These are phyloP conservation scores for Magnolia kwangsiensis DNA, from an alignment of 164 flowering plant genomes.

Conservation along the genomic window DNA sequence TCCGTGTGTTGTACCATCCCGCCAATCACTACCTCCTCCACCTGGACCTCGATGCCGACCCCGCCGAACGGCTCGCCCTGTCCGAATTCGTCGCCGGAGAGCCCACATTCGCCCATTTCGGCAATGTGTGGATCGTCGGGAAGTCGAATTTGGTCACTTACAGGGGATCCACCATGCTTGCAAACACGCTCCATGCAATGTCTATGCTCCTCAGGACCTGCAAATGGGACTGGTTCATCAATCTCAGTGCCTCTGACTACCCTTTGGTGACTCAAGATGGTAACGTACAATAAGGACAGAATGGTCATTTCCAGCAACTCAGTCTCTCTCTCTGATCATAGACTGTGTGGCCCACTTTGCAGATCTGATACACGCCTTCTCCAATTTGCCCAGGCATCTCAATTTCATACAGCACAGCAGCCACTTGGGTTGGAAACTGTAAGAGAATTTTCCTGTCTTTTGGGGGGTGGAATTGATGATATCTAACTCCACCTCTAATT, in stretches of 20 bases:
- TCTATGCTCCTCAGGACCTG: slow-evolving; percentile 63
- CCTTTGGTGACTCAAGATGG: slow-evolving; percentile 97
- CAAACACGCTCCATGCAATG: slow-evolving; percentile 81
- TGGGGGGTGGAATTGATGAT: not conserved
- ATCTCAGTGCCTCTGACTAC: slow-evolving; percentile 94
- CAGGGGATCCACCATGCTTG: slow-evolving; percentile 94
- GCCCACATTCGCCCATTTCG: slow-evolving; percentile 40
- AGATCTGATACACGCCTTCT: slow-evolving; percentile 86
- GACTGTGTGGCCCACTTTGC: slow-evolving; percentile 16
- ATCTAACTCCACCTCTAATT: not conserved
- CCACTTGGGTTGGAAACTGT: slow-evolving; percentile 88
- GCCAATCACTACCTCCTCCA: slow-evolving; percentile 72
- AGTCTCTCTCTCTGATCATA: not conserved
- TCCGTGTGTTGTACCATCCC: slow-evolving; percentile 75
- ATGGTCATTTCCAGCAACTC: not conserved
- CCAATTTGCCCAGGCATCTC: slow-evolving; percentile 70
- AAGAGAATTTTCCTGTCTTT: slow-evolving; percentile 21
- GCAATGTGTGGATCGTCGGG: slow-evolving; percentile 77
- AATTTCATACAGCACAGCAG: slow-evolving; percentile 85
- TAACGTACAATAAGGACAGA: slow-evolving; percentile 20
- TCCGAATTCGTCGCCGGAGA: slow-evolving; percentile 45
- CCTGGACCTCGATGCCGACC: slow-evolving; percentile 57
- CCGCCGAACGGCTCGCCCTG: slow-evolving; percentile 43
- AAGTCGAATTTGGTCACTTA: slow-evolving; percentile 82
- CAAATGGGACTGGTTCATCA: slow-evolving; percentile 96